phyloP scores from a whole-genome alignment of 371 early-diverging fungal species.

The Lichtheimia corymbifera region DNA sequence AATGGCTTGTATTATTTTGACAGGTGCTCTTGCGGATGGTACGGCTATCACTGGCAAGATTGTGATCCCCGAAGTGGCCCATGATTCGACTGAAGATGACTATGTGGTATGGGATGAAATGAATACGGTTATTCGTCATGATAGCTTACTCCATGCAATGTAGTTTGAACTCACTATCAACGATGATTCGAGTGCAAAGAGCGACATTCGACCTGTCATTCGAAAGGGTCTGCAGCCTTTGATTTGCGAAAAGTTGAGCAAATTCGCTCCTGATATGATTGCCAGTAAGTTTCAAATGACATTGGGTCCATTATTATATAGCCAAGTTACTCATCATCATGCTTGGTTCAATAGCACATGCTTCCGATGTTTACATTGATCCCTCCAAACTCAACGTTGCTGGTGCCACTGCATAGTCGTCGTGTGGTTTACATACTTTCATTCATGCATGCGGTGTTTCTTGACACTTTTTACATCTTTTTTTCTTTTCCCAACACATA shows the following conservation, averaged over 20 bases:
- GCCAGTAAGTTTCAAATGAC: constrained; percentile 42
- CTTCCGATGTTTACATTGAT: constrained; percentile 88
- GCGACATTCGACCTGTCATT: constrained; percentile 65
- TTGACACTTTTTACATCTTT: no score
- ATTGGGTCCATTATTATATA: no score
- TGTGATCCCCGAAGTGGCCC: constrained; percentile 85
- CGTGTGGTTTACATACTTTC: no score
- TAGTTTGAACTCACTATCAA: constrained; percentile 72
- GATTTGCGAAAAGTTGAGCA: constrained; percentile 58
- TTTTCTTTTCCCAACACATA: no score
- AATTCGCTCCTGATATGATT: constrained; percentile 75
- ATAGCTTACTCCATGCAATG: neutral
- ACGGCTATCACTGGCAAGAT: constrained; percentile 67
- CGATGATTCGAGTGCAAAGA: constrained; percentile 46
- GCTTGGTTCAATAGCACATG: constrained; percentile 54
- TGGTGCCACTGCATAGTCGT: constrained; percentile 5
- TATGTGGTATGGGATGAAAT: constrained; percentile 55
- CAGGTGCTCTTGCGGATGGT: constrained; percentile 53
- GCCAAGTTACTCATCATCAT: neutral
- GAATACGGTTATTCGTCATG: neutral
- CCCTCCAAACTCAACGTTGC: constrained; percentile 45
- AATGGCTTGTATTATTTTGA: neutral
- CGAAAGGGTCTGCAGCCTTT: constrained; percentile 60
- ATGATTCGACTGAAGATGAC: constrained; percentile 81
- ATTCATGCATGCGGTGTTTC: no score